Percentiles rank a stretch among this genome's conserved stretches.
phyloP scores from a whole-genome alignment of 495 filamentous ascomycete species.

The Articulospora tetracladia region DNA sequence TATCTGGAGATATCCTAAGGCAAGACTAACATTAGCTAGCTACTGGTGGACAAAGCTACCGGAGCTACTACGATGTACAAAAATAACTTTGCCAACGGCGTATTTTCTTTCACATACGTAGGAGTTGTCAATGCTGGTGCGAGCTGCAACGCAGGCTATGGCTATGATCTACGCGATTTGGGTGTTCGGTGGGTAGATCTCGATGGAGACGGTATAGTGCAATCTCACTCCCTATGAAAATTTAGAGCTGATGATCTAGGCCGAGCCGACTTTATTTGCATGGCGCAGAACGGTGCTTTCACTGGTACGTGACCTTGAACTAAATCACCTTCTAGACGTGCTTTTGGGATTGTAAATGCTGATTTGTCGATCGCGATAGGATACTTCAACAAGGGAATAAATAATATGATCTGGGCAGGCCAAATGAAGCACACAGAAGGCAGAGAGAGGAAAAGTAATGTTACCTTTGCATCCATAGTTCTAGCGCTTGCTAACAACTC shows the following conservation, averaged over 20 bases:
- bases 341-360: no score
- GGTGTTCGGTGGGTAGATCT: neutral
- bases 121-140: neutral
- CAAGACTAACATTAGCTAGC: neutral
- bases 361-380: no score
- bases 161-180: neutral
- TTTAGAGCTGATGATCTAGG: slow-evolving; percentile 1
- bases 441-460: neutral
- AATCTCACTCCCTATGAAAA: neutral
- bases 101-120: neutral
- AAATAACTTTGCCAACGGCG: neutral
- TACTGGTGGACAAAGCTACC: neutral
- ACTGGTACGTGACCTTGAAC: no score
- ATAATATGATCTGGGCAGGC: neutral
- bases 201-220: neutral
- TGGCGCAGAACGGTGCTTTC: slow-evolving; percentile 21
- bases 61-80: neutral
- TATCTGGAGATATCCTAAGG: neutral
- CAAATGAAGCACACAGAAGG: neutral
- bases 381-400: slow-evolving; percentile 19
- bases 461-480: neutral
- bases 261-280: slow-evolving; percentile 26
- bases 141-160: neutral
- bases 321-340: no score
- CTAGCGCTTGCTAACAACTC: neutral